Evolutionary conservation across 352 stramenopile species (phyloP).

Genomic region (Globisporangium paddicum): DNA sequence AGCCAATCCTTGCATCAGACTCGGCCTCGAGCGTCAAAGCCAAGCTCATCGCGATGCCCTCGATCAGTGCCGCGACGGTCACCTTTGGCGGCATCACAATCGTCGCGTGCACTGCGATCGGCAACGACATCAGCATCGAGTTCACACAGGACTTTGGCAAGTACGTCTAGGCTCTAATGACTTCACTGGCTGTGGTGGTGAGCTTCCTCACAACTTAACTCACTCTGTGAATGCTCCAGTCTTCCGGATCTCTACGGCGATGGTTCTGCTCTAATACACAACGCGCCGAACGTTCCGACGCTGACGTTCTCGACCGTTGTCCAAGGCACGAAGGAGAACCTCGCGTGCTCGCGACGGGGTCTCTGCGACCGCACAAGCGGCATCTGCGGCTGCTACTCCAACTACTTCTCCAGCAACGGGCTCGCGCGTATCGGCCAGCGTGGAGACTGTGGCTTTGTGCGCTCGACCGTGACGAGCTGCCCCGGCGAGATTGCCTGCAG

Average conservation of each 20-base stretch:
- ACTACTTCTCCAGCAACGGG: conserved; percentile 83
- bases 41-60: conserved; percentile 54
- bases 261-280: conserved; percentile 42
- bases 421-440: conserved; percentile 75
- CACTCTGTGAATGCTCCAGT: conserved; percentile 13
- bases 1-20: conserved; percentile 56
- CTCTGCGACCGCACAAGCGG: conserved; percentile 67
- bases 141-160: conserved; percentile 78
- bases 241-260: conserved; percentile 60
- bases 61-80: conserved; percentile 60
- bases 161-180: conserved; percentile 23
- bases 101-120: conserved; percentile 60
- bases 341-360: conserved; percentile 83
- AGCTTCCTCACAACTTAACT: background rate
- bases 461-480: conserved; percentile 50
- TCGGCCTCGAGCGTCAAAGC: conserved; percentile 35
- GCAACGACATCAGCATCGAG: conserved; percentile 71
- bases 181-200: background rate
- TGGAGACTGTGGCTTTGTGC: conserved; percentile 90
- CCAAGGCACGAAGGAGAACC: conserved; percentile 88
- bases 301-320: conserved; percentile 49
- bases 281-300: conserved; percentile 33
- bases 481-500: conserved; percentile 72
- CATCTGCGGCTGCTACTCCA: conserved; percentile 81
- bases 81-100: conserved; percentile 68